These are phyloP conservation scores for Xerocomus potaroensis DNA, from an alignment of 768 basidiomycete species.

Conservation along the genomic window DNA sequence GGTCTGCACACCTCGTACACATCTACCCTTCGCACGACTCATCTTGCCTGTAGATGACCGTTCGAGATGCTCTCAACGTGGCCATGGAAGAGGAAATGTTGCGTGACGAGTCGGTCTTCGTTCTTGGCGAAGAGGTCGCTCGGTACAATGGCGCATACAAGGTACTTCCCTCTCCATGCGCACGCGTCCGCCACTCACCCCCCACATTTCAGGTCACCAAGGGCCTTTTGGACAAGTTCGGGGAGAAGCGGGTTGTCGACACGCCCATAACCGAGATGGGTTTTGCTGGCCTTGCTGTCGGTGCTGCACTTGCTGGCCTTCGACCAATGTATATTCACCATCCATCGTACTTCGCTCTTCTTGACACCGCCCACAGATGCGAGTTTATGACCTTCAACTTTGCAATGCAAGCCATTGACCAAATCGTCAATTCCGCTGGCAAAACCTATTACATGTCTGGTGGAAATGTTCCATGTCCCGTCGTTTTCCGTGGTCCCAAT, in stretches of 20 bases:
- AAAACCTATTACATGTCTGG: slow-evolving; percentile 99
- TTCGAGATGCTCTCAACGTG: slow-evolving; percentile 93
- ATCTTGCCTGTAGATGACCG: slow-evolving; percentile 71
- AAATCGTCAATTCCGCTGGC: slow-evolving; percentile 99
- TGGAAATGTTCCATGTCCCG: slow-evolving; percentile 96
- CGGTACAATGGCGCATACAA: slow-evolving; percentile 98
- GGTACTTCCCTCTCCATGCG: slow-evolving; percentile 36
- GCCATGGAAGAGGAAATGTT: slow-evolving; percentile 99
- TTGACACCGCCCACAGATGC: slow-evolving; percentile 51
- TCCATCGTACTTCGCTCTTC: not conserved
- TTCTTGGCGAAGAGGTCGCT: slow-evolving; percentile 97
- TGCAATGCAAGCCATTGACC: slow-evolving; percentile 99
- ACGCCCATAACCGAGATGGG: slow-evolving; percentile 98
- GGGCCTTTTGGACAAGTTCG: slow-evolving; percentile 98
- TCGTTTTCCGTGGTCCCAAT: slow-evolving; percentile 99
- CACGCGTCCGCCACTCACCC: slow-evolving; percentile 10
- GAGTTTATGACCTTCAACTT: slow-evolving; percentile 99
- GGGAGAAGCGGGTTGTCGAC: slow-evolving; percentile 97
- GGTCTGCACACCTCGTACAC: slow-evolving; percentile 34
- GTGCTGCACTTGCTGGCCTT: slow-evolving; percentile 90
- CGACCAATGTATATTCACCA: slow-evolving; percentile 70
- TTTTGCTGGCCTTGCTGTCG: slow-evolving; percentile 94
- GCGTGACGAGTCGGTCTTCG: slow-evolving; percentile 90
- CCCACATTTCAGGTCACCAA: slow-evolving; percentile 75
- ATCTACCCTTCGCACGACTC: slow-evolving; percentile 17